A percentile compares a stretch with the other conserved stretches of the same genome.
Conservation (phyloP, 2,329 filamentous ascomycete genomes). For the Gaeumannomyces sp. region DNA sequence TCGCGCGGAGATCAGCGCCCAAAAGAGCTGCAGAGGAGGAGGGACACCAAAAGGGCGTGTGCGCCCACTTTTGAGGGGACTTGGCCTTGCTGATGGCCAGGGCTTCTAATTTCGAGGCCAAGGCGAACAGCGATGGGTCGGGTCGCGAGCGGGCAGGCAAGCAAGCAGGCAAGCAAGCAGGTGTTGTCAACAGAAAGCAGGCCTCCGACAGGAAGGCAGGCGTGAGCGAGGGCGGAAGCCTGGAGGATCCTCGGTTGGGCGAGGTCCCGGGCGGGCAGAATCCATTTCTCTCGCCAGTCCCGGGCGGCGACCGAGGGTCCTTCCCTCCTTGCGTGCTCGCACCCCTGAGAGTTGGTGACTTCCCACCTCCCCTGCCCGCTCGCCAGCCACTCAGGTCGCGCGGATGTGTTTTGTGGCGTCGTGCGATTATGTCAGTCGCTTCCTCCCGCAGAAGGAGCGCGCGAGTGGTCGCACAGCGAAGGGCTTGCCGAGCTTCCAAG, state of each 20-base stretch:
- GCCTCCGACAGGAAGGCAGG: neutral
- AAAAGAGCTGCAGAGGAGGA: neutral
- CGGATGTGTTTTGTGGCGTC: neutral
- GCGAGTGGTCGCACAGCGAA: neutral
- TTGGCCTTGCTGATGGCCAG: no score
- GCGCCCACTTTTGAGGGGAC: neutral
- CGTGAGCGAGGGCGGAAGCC: neutral
- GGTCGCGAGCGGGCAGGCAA: neutral
- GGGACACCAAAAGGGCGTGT: neutral
- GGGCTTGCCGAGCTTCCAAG: neutral
- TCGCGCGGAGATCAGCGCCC: neutral
- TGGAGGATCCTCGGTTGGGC: neutral
- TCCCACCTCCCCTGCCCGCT: neutral
- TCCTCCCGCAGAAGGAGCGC: neutral
- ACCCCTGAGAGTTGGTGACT: neutral
- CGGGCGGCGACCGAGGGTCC: no score
- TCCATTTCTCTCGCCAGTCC: neutral
- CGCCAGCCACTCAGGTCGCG: neutral
- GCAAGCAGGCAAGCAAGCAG: no score
- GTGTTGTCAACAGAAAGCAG: neutral
- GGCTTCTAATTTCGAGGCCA: no score
- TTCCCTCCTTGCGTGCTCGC: neutral
- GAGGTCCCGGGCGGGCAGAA: neutral
- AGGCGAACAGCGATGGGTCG: neutral
- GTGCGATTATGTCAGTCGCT: constrained; percentile 1